Conservation (phyloP, 495 filamentous ascomycete genomes). For the Aspergillus incahuasiensis region DNA sequence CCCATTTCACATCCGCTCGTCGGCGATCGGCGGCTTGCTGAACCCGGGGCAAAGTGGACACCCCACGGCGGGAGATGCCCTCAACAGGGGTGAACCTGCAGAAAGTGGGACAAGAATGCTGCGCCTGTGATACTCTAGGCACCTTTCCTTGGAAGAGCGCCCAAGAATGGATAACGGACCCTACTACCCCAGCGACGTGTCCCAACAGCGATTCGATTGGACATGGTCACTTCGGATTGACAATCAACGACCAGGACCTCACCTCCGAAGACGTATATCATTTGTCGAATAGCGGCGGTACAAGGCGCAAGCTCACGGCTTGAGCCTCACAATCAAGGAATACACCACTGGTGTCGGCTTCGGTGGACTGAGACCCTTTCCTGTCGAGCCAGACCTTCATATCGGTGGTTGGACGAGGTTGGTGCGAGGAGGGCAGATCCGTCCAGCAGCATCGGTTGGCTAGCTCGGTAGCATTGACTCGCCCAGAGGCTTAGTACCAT, state of each 20-base stretch:
- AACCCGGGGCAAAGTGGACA: background rate
- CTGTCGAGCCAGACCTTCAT: too few species aligned
- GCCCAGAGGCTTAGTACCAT: background rate
- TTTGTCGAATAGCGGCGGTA: too few species aligned
- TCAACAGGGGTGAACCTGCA: background rate
- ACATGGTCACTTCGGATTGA: too few species aligned
- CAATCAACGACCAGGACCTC: too few species aligned
- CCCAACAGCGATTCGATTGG: background rate
- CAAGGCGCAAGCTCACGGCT: too few species aligned
- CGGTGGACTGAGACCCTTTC: too few species aligned
- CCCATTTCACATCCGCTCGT: background rate
- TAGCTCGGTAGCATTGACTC: background rate
- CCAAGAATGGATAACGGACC: background rate
- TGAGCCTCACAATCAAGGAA: too few species aligned
- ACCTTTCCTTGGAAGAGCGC: background rate
- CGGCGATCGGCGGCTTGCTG: background rate
- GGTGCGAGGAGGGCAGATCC: too few species aligned
- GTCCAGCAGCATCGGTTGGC: background rate
- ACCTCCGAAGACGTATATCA: too few species aligned
- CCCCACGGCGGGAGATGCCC: too few species aligned
- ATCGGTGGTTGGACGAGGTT: too few species aligned
- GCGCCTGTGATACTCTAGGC: background rate
- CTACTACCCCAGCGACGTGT: background rate
- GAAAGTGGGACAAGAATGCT: background rate
- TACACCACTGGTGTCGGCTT: too few species aligned